Conservation (phyloP, 257 asterid species). For the Penstemon eatonii region DNA sequence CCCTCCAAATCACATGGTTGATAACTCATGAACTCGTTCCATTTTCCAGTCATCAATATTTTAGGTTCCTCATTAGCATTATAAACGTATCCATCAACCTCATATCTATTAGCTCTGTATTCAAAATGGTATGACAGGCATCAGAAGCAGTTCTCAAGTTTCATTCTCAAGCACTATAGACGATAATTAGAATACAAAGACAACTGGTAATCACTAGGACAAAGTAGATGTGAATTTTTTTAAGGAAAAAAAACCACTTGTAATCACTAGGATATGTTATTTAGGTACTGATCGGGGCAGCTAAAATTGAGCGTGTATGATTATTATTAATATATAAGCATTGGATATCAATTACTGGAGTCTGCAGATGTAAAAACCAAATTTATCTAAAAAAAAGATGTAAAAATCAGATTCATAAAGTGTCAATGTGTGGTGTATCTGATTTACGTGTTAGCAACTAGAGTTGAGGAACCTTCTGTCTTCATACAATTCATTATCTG, state of each 20-base stretch:
- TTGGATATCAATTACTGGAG: slow-evolving; percentile 11
- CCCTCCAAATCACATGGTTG: slow-evolving; percentile 97
- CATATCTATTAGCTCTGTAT: slow-evolving; percentile 92
- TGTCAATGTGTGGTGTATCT: background rate
- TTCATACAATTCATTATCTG: background rate
- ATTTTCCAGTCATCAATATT: slow-evolving; percentile 95
- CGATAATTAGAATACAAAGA: background rate
- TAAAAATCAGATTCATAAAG: background rate
- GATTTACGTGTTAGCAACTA: background rate
- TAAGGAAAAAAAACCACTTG: slow-evolving; percentile 2
- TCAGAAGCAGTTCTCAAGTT: slow-evolving; percentile 26
- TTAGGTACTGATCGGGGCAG: background rate
- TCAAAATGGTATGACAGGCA: slow-evolving; percentile 23
- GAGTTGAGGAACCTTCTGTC: background rate
- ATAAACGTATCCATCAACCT: slow-evolving; percentile 97
- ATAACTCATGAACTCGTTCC: slow-evolving; percentile 85
- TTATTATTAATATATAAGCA: background rate
- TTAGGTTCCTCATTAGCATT: slow-evolving; percentile 91
- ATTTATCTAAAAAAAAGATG: background rate
- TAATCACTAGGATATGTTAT: slow-evolving; percentile 5
- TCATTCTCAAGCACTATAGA: slow-evolving; percentile 4
- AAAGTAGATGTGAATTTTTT: background rate
- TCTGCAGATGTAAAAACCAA: slow-evolving; percentile 3
- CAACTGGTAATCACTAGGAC: background rate
- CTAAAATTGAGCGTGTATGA: no score